Base-by-base conservation (phyloP, 306 rosid species). In the Prinsepia uniflora region DNA sequence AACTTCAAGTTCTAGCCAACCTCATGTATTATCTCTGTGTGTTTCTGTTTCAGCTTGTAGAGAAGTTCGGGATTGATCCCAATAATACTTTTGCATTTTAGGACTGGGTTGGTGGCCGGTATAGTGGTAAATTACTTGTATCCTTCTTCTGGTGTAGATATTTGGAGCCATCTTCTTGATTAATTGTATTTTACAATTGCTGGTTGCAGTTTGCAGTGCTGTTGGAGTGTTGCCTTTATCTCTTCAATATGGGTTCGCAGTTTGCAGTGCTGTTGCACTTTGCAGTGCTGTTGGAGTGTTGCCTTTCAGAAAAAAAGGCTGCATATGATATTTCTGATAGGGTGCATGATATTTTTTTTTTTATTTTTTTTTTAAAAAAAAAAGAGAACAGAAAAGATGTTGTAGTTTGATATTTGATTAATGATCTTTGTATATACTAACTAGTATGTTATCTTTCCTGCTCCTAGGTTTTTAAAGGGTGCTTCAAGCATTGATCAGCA, bases 21-120 rank as follows among this genome's bases (percentile, higher is more conserved):
- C 50, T 69, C 50, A 13, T 49, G 4, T 72, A 7, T 72, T 40
- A 15, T 78, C 46, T 30, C 45, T 70, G 30, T 70, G 49, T 49
- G 58, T 81, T 80, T 75, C 59, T 67, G 45, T 11, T 84, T 84
- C 80, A 94, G 96, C 99, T 91, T 76, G 99, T 94, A 77, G 97
- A 89, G 80, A 83, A 91, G 83, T 91, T 94, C 86, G 99, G 96
- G 70, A 94, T 94, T 67, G 96, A 94, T 79, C 97, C 99, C 60
- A 89, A 91, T 65, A 94, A 94, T 84, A 96, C 96, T 68, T 94
- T 94, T 78, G 97, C 97, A 52, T 89, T 94, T 78, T 91, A 96
- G 99, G 97, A 94, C 77, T 94, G 97, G 97, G 99, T 94, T 77
- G 99, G 99, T 79, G 97, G 99, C 78, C 87, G 97, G 58, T 94